A percentile compares a stretch with the other conserved stretches of the same genome.
These are phyloP conservation scores for Aspergillus ochraceus DNA, from an alignment of 2,329 filamentous ascomycete species.

Conservation along the genomic window DNA sequence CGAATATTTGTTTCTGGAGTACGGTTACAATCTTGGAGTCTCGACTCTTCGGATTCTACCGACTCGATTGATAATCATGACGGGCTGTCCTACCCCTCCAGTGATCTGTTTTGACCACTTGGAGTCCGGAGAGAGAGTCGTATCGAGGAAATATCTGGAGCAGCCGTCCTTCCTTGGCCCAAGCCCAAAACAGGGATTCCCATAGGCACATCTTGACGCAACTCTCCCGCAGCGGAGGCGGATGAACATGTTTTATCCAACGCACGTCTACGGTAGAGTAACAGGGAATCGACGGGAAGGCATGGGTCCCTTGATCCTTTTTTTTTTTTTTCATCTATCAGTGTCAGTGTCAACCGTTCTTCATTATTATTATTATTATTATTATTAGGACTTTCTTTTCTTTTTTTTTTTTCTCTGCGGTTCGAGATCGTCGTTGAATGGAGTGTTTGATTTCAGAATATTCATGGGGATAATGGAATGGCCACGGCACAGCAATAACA, in stretches of 20 bases:
- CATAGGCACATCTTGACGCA: conserved; percentile 10
- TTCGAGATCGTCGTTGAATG: too few relatives aligned
- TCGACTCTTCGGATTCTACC: background rate
- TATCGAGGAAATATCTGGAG: background rate
- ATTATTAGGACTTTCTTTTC: background rate
- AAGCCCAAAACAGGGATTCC: conserved; percentile 1
- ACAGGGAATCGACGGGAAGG: conserved; percentile 26
- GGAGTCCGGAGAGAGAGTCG: background rate
- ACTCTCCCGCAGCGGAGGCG: conserved; percentile 8
- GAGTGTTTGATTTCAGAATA: background rate
- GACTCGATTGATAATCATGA: background rate
- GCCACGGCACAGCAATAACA: background rate
- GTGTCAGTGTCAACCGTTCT: conserved; percentile 7
- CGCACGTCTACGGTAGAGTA: conserved; percentile 6
- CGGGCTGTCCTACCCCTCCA: background rate
- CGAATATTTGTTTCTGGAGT: too few relatives aligned
- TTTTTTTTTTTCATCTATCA: conserved; percentile 8
- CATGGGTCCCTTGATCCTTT: conserved; percentile 15
- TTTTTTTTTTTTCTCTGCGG: conserved; percentile 1
- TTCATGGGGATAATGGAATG: background rate
- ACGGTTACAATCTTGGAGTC: background rate
- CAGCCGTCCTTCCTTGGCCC: background rate
- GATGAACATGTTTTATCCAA: conserved; percentile 10
- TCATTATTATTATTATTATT: background rate
- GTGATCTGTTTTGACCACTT: background rate